Evolutionary conservation across 148 eudicot genomes (phyloP).

Genomic region (Beta vulgaris): DNA sequence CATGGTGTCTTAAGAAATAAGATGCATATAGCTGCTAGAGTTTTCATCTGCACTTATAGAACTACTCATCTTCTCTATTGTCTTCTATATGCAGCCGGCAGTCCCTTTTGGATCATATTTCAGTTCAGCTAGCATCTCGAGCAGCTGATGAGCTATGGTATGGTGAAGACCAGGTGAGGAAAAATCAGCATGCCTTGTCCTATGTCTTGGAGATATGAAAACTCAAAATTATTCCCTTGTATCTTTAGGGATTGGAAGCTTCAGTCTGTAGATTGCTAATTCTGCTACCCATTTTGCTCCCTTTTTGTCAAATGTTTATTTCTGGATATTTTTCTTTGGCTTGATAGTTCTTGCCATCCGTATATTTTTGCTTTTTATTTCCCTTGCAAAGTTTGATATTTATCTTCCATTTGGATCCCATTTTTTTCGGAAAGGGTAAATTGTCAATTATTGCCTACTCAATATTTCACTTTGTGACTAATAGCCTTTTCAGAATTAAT

Average conservation of each 20-base stretch:
- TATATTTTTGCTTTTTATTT: background rate
- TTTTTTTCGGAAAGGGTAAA: too few species aligned
- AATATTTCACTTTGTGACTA: too few species aligned
- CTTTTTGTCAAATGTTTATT: background rate
- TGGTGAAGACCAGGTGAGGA: constrained; percentile 70
- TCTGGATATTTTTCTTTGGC: background rate
- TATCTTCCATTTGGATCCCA: background rate
- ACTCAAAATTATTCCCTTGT: background rate
- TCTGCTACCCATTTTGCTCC: background rate
- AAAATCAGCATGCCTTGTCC: background rate
- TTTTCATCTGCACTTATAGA: background rate
- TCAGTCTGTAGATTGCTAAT: background rate
- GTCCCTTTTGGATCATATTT: constrained; percentile 77
- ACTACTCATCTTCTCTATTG: background rate
- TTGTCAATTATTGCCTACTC: too few species aligned
- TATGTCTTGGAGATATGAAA: background rate
- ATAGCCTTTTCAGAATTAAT: too few species aligned
- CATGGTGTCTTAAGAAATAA: background rate
- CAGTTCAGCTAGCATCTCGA: constrained; percentile 89
- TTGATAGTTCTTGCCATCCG: too few species aligned
- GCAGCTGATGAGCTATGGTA: constrained; percentile 93
- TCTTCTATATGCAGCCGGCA: constrained; percentile 64
- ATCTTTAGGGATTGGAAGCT: background rate
- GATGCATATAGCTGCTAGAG: background rate
- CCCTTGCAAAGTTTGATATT: background rate